Percentiles rank a stretch among this genome's conserved stretches.
Evolutionary conservation across 1,284 basidiomycete species (phyloP).

Genomic region (Austroboletus niveus): DNA sequence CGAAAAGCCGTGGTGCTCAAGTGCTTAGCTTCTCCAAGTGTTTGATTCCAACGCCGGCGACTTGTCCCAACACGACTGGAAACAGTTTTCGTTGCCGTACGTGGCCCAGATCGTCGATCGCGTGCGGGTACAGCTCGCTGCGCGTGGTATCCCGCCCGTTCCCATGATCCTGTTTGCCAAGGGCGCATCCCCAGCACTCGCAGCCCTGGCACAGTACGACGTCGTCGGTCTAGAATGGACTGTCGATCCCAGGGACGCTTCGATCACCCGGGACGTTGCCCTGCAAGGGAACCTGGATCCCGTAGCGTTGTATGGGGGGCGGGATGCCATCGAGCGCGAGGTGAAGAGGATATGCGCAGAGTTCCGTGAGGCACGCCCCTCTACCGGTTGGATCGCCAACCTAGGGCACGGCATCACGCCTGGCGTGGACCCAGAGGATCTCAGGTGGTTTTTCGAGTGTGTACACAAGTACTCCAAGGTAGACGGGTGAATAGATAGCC

Average conservation of each 20-base stretch:
- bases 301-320: slow-evolving; percentile 82
- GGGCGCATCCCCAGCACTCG: slow-evolving; percentile 76
- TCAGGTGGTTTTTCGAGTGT: slow-evolving; percentile 88
- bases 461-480: slow-evolving; percentile 76
- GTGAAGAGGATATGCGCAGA: slow-evolving; percentile 82
- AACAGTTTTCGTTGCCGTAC: slow-evolving; percentile 70
- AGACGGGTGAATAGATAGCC: slow-evolving; percentile 2
- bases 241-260: slow-evolving; percentile 62
- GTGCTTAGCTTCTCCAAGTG: slow-evolving; percentile 79
- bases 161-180: slow-evolving; percentile 93
- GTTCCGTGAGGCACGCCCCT: slow-evolving; percentile 60
- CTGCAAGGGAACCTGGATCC: slow-evolving; percentile 98
- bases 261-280: slow-evolving; percentile 47
- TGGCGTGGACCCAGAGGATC: slow-evolving; percentile 90
- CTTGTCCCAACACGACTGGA: slow-evolving; percentile 83
- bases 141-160: slow-evolving; percentile 53
- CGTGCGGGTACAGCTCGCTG: slow-evolving; percentile 60
- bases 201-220: slow-evolving; percentile 73
- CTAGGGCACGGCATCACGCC: slow-evolving; percentile 97
- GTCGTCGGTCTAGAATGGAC: slow-evolving; percentile 90
- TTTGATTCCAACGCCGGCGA: slow-evolving; percentile 96
- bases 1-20: slow-evolving; percentile 31
- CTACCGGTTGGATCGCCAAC: slow-evolving; percentile 89
- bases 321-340: slow-evolving; percentile 83
- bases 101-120: slow-evolving; percentile 60